phyloP scores from a whole-genome alignment of 2,329 filamentous ascomycete genomes.

The Epicoccum nigrum region DNA sequence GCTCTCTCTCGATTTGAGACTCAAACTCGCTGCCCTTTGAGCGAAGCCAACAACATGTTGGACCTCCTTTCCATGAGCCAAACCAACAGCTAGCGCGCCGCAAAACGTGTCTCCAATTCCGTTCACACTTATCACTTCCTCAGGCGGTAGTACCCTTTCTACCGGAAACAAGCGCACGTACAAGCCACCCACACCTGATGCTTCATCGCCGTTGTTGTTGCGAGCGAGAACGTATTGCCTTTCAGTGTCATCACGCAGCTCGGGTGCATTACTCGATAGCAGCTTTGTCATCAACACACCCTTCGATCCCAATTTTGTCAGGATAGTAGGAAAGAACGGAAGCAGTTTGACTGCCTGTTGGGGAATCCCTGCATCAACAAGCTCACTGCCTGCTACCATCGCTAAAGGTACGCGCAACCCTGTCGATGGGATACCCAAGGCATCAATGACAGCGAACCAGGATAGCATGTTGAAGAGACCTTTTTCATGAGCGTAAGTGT shows the following conservation, averaged over 20 bases:
- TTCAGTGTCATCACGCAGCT: conserved; percentile 66
- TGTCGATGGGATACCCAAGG: conserved; percentile 73
- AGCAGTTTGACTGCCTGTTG: conserved; percentile 84
- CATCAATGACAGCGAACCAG: conserved; percentile 84
- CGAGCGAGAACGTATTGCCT: conserved; percentile 75
- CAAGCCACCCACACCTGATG: conserved; percentile 67
- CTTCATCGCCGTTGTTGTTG: conserved; percentile 54
- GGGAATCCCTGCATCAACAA: conserved; percentile 82
- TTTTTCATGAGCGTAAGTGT: conserved; percentile 68
- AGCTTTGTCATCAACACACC: conserved; percentile 80
- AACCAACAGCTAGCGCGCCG: conserved; percentile 79
- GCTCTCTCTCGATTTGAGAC: conserved; percentile 74
- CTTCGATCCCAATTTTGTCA: conserved; percentile 79
- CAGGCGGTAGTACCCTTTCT: conserved; percentile 63
- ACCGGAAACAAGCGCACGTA: conserved; percentile 79
- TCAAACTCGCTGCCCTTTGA: conserved; percentile 80
- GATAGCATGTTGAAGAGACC: conserved; percentile 70
- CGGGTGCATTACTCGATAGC: conserved; percentile 69
- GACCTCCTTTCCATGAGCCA: conserved; percentile 63
- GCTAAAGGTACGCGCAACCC: conserved; percentile 75
- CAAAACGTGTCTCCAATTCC: conserved; percentile 93
- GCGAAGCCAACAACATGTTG: conserved; percentile 76
- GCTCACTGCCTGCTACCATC: conserved; percentile 65
- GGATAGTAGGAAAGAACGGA: conserved; percentile 82
- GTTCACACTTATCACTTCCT: conserved; percentile 85